Percentiles rank a stretch among this genome's conserved stretches.
phyloP scores from a whole-genome alignment of 148 eudicot species.

The Rhododendron simsii region DNA sequence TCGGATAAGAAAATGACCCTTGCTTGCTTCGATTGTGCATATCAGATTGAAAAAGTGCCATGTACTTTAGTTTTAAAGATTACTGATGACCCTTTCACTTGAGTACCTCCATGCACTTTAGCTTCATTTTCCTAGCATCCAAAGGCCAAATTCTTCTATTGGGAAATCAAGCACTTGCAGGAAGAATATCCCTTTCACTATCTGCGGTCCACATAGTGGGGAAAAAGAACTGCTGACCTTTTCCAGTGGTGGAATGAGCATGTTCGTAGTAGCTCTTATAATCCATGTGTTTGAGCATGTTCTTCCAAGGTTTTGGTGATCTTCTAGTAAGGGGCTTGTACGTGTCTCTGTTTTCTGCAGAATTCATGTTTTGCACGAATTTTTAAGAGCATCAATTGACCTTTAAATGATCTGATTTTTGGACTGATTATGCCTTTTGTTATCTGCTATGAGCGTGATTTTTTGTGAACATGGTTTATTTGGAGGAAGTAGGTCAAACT shows the following conservation, averaged over 20 bases:
- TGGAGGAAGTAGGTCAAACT: no score
- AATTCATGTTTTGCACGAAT: no score
- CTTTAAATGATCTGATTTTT: no score
- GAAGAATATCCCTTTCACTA: not conserved
- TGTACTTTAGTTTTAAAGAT: not conserved
- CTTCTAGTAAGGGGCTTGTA: no score
- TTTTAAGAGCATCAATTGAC: no score
- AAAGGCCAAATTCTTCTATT: not conserved
- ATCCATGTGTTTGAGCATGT: no score
- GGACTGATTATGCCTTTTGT: no score
- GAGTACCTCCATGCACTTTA: slow-evolving; percentile 1
- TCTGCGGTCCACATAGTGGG: not conserved
- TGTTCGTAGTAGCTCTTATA: no score
- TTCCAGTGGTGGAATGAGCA: slow-evolving; percentile 8
- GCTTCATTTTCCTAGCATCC: not conserved
- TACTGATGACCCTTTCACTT: not conserved
- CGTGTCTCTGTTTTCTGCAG: no score
- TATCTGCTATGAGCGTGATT: no score
- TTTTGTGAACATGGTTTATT: no score
- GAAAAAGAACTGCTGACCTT: not conserved
- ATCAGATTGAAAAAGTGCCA: not conserved
- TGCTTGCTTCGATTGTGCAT: not conserved
- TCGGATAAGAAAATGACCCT: not conserved
- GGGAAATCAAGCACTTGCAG: not conserved
- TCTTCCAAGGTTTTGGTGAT: no score